Evolutionary conservation across 257 asterid genomes (phyloP), one percentile per base, ranked within the genome.

Genomic region (Perilla frutescens): DNA sequence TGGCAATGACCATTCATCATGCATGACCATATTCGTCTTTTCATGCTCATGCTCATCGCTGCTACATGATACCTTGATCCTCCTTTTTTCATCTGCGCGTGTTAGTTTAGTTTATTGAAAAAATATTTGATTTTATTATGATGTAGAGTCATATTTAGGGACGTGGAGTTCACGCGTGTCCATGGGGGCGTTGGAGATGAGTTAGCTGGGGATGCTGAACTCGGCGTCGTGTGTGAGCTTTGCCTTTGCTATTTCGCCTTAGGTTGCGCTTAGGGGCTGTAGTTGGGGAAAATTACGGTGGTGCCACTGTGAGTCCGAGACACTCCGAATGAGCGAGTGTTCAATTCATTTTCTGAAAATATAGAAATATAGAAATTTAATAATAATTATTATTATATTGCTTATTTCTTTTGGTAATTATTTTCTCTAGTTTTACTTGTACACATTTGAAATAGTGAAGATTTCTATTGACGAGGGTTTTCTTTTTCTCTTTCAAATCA

Each of bases 1-100:
- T 80, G 90, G 79, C 81, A 14, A 73, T 79, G 74, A 26, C 45
- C 77, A 74, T 76, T 4, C 72, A 60, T 79, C 72, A 51, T 3
- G 57, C 73, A 82, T 81, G 81, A 70, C 40, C 70, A 13, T 36
- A 37, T 13, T 20, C 29, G 9, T 32, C 7, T 1, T 13, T 53
- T 77, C 83, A 78, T 67, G 74, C 47, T 70, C 64, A 68, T 47
- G 65, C 66, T 29, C 72, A 10, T 73, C 50, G 8, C 14, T 57
- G 43, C 43, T 11, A 7, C 43, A 31, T 54, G 6, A 62, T 47
- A 31, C 63, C 62, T 56, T 7, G 40, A 13, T 3, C 43, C n/a
- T 12, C 12, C 53, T n/a, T n/a, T 13, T 3, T n/a, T 5, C 56
- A 9, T 1, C 7, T 50, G 56, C 56, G 56, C 56, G 29, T 50